Base-by-base conservation (phyloP, 148 eudicot genomes). In the Silene latifolia region DNA sequence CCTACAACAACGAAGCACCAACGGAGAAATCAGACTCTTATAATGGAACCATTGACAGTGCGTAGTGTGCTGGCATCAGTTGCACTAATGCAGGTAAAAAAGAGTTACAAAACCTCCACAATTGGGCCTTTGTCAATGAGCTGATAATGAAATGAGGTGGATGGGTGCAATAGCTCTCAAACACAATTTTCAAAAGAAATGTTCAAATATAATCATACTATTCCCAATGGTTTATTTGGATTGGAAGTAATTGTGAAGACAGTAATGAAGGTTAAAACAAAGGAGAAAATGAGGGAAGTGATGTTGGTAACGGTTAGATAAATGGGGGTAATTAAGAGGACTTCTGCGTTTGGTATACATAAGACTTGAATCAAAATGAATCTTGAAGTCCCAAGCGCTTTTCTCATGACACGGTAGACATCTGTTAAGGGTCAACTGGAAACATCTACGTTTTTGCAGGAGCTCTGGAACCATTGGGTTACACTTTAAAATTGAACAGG, bases 1-100 rank as follows among this genome's bases (percentile, higher is more conserved):
- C 76, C 98, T 95, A 86, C 59, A 80, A 61, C 20, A 69, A 25
- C 57, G 72, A 47, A 53, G 17, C 59, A 75, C 19, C 35, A 11
- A 62, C n/a, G 23, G n/a, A 63, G 17, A 11, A 63, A 25, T 54
- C 23, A 56, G 60, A 25, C 54, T 21, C 61, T 63, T 21, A 35
- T 39, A 20, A 20, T 35, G 11, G 47, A 67, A 79, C 42, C 35
- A 68, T 7, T 1, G 9, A 15, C 67, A 73, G 59, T 17, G 0
- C 8, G 3, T 14, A 18, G n/a, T 61, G 25, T 19, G 62, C 56
- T 47, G 39, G 58, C 24, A 75, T 17, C 20, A 66, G 7, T 11
- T 66, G 13, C 67, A 9, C 2, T 24, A 19, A 54, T 8, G 13
- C 14, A 11, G 63, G 56, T 61, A 39, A 66, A 73, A 61, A 48